Evolutionary conservation across 2,329 filamentous ascomycete genomes (phyloP).

Genomic region (Neonectria ditissima): DNA sequence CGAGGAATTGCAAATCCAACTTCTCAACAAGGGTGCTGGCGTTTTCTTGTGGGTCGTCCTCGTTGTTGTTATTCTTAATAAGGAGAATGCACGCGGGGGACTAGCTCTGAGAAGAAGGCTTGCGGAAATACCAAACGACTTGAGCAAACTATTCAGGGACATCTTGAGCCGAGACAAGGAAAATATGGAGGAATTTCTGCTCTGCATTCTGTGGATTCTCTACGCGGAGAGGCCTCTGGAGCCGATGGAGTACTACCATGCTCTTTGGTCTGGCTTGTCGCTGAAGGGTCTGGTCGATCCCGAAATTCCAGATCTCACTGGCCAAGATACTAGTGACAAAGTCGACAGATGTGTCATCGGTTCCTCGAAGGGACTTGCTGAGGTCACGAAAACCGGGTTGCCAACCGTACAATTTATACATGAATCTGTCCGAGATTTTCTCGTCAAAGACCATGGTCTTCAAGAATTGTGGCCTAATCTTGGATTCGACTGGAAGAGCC

Average conservation of each 20-base stretch:
- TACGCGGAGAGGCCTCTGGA: constrained; percentile 59
- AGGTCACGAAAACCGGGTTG: constrained; percentile 51
- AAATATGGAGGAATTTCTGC: constrained; percentile 53
- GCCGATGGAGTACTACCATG: constrained; percentile 59
- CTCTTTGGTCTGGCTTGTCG: constrained; percentile 47
- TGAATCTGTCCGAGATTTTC: constrained; percentile 61
- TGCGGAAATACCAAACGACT: constrained; percentile 50
- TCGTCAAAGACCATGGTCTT: constrained; percentile 53
- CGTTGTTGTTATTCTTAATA: constrained; percentile 55
- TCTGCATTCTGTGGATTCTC: constrained; percentile 65
- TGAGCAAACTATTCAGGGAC: constrained; percentile 62
- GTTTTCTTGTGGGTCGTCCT: constrained; percentile 60
- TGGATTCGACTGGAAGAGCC: constrained; percentile 45
- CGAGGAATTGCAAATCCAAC: constrained; percentile 28
- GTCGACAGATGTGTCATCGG: constrained; percentile 50
- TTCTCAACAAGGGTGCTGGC: constrained; percentile 53
- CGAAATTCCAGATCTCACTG: constrained; percentile 38
- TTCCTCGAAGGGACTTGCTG: constrained; percentile 63
- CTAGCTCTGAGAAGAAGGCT: constrained; percentile 45
- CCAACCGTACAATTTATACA: constrained; percentile 64
- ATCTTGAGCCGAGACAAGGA: constrained; percentile 61
- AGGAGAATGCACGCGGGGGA: constrained; percentile 46
- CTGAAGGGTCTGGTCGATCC: constrained; percentile 39
- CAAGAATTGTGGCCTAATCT: constrained; percentile 49
- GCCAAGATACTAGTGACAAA: constrained; percentile 10